A percentile compares a stretch with the other conserved stretches of the same genome.
phyloP scores from a whole-genome alignment of 2,329 filamentous ascomycete species.

The Fusarium sp. region DNA sequence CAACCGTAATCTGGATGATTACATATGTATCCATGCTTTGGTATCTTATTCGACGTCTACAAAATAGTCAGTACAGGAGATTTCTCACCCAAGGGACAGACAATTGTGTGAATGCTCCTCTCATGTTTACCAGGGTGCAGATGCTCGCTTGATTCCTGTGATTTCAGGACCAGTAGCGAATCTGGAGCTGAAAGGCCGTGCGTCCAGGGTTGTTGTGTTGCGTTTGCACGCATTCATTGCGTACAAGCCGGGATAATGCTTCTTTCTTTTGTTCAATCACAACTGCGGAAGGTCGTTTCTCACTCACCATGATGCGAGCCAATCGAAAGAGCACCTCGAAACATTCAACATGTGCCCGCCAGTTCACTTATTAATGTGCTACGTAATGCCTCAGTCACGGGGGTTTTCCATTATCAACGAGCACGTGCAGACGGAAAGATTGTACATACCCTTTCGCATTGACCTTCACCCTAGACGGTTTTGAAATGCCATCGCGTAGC shows the following conservation, averaged over 20 bases:
- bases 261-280: slow-evolving; percentile 43
- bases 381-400: slow-evolving; percentile 15
- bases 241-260: slow-evolving; percentile 42
- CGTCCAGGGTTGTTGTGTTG: slow-evolving; percentile 22
- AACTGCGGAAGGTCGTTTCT: slow-evolving; percentile 35
- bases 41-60: slow-evolving; percentile 5
- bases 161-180: slow-evolving; percentile 10
- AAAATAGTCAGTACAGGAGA: background rate
- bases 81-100: background rate
- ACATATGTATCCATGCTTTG: background rate
- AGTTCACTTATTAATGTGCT: slow-evolving; percentile 17
- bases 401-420: slow-evolving; percentile 2
- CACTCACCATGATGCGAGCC: slow-evolving; percentile 34
- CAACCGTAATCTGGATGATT: background rate
- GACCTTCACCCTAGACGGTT: slow-evolving; percentile 5
- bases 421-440: background rate
- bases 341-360: slow-evolving; percentile 30
- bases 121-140: slow-evolving; percentile 30
- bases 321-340: slow-evolving; percentile 31
- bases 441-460: background rate
- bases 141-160: slow-evolving; percentile 17
- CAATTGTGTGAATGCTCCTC: slow-evolving; percentile 32
- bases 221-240: slow-evolving; percentile 26
- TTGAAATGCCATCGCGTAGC: background rate
- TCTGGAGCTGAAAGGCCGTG: slow-evolving; percentile 9